Percentiles rank a stretch among this genome's conserved stretches.
Conservation (phyloP, 2,329 filamentous ascomycete species). For the Verticillium longisporum region DNA sequence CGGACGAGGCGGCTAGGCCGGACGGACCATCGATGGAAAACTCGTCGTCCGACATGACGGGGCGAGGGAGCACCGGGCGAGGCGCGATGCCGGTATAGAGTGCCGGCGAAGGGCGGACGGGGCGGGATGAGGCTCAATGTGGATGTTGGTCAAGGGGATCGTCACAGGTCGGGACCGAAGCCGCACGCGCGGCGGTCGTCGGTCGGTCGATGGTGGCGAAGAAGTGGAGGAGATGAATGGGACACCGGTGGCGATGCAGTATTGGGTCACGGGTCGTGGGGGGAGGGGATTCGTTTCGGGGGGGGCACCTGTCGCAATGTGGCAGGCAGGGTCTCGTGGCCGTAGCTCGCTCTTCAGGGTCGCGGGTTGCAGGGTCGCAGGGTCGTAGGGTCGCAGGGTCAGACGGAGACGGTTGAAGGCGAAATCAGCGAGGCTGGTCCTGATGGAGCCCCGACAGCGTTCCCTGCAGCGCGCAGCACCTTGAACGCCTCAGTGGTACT, state of each 20-base stretch:
- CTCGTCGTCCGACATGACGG: conserved; percentile 36
- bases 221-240: neutral
- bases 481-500: neutral
- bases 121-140: conserved; percentile 10
- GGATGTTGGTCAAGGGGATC: neutral
- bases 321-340: neutral
- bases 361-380: neutral
- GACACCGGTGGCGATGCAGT: neutral
- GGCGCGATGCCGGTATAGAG: neutral
- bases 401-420: neutral
- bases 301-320: too few species aligned
- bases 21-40: conserved; percentile 8
- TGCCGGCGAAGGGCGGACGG: too few species aligned
- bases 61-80: neutral
- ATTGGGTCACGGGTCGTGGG: too few species aligned
- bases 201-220: neutral
- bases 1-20: conserved; percentile 6
- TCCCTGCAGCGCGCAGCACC: neutral
- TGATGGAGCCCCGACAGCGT: neutral
- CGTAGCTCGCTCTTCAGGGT: neutral
- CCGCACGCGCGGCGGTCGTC: neutral
- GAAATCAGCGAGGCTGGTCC: neutral
- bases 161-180: neutral
- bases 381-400: neutral
- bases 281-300: too few species aligned